Evolutionary conservation across 768 basidiomycete species (phyloP).

Genomic region (Tricholoma hemisulphureum): DNA sequence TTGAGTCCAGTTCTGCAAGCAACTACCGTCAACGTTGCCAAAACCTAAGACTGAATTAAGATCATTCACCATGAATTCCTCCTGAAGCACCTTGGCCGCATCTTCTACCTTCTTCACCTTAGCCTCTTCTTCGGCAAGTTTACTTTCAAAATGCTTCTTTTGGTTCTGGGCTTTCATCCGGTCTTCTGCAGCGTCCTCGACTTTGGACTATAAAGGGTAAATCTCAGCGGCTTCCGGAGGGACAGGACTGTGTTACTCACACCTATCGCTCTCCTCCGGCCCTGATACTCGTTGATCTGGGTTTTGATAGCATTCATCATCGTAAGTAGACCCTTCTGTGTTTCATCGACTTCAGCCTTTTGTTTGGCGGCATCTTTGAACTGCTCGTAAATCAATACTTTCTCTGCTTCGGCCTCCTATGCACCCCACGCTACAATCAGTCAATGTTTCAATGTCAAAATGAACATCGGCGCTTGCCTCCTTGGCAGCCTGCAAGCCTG

Average conservation of each 20-base stretch:
- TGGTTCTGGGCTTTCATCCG: conserved; percentile 52
- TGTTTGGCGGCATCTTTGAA: conserved; percentile 43
- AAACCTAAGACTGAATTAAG: background rate
- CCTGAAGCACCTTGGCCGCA: conserved; percentile 48
- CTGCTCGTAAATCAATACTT: conserved; percentile 45
- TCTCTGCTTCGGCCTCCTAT: conserved; percentile 59
- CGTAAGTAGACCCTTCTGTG: conserved; percentile 41
- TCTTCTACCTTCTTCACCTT: conserved; percentile 46
- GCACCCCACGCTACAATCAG: background rate
- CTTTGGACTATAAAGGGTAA: conserved; percentile 39
- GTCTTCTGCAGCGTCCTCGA: conserved; percentile 46
- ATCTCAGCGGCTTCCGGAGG: background rate
- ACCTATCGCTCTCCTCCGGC: conserved; percentile 36
- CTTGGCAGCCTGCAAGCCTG: conserved; percentile 53
- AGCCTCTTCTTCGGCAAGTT: conserved; percentile 49
- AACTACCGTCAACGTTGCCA: background rate
- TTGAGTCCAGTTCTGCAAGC: conserved; percentile 56
- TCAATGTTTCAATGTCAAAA: background rate
- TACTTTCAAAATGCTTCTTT: conserved; percentile 48
- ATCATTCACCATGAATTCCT: conserved; percentile 58
- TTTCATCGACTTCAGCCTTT: conserved; percentile 47
- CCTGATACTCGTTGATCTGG: conserved; percentile 52
- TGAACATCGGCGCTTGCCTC: conserved; percentile 38
- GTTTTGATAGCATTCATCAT: conserved; percentile 46
- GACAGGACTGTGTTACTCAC: conserved; percentile 35